Conservation (phyloP, 2,329 filamentous ascomycete genomes). For the Colletotrichum camelliae region DNA sequence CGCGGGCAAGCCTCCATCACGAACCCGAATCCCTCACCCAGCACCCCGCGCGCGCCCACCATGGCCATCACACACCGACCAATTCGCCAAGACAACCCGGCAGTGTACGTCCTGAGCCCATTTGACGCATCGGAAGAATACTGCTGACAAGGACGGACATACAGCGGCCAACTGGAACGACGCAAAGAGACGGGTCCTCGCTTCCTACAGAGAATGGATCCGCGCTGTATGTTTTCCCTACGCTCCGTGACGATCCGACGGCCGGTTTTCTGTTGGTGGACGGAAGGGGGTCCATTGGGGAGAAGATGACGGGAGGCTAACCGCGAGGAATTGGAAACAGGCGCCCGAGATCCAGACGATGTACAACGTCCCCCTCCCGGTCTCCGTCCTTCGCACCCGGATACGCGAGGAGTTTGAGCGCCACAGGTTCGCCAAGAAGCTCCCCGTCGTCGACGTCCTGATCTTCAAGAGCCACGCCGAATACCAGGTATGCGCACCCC, state of each 20-base stretch:
- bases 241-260: background rate
- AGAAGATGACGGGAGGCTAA: background rate
- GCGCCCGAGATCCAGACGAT: slow-evolving; percentile 96
- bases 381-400: slow-evolving; percentile 88
- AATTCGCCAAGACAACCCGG: slow-evolving; percentile 82
- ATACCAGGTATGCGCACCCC: slow-evolving; percentile 73
- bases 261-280: background rate
- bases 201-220: slow-evolving; percentile 94
- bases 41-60: slow-evolving; percentile 48
- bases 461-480: slow-evolving; percentile 91
- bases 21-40: slow-evolving; percentile 30
- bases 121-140: background rate
- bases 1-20: slow-evolving; percentile 24
- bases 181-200: slow-evolving; percentile 85
- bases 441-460: slow-evolving; percentile 86
- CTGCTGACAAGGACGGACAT: slow-evolving; percentile 37
- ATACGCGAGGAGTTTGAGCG: slow-evolving; percentile 97
- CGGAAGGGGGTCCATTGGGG: background rate
- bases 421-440: slow-evolving; percentile 90
- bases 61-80: slow-evolving; percentile 96
- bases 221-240: slow-evolving; percentile 77
- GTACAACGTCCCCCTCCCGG: slow-evolving; percentile 91
- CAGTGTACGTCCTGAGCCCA: slow-evolving; percentile 65
- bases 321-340: slow-evolving; percentile 49
- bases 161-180: slow-evolving; percentile 88